phyloP scores from a whole-genome alignment of 2,329 filamentous ascomycete species.

The Cercospora nicotianae region DNA sequence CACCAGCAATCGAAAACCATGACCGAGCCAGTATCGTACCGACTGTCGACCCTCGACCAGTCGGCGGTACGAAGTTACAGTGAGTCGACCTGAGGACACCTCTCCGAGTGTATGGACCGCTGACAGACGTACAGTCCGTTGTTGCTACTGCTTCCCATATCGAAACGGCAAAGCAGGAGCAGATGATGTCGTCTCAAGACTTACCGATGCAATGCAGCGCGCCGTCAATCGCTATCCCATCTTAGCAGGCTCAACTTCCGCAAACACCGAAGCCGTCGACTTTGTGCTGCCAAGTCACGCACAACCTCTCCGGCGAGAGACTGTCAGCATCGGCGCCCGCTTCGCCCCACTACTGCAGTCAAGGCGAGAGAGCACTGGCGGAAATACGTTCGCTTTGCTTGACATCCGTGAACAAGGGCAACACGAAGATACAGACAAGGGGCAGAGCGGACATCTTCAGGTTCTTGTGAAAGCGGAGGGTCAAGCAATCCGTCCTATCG shows the following conservation, averaged over 20 bases:
- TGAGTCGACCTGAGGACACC: background rate
- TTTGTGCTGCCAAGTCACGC: background rate
- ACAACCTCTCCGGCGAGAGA: background rate
- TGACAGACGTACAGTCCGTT: conserved; percentile 13
- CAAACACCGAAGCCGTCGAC: background rate
- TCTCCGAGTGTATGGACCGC: background rate
- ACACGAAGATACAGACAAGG: background rate
- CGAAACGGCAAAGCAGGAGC: conserved; percentile 3
- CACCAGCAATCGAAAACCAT: conserved; percentile 12
- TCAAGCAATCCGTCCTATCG: conserved; percentile 20
- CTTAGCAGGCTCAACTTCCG: conserved; percentile 6
- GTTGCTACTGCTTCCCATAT: conserved; percentile 26
- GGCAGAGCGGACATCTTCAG: conserved; percentile 19
- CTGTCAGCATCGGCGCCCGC: background rate
- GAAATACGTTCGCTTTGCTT: conserved; percentile 5
- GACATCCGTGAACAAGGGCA: background rate
- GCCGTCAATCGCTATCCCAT: conserved; percentile 23
- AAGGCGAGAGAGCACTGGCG: background rate
- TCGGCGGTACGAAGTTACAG: conserved; percentile 22
- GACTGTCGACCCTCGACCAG: conserved; percentile 31
- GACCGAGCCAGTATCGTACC: conserved; percentile 19
- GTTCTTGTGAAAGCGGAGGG: conserved; percentile 21
- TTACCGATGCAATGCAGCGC: conserved; percentile 19
- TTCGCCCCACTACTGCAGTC: background rate
- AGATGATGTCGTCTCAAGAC: conserved; percentile 8